Conservation (phyloP, 2,329 filamentous ascomycete genomes). For the Gaeumannomyces sp. region DNA sequence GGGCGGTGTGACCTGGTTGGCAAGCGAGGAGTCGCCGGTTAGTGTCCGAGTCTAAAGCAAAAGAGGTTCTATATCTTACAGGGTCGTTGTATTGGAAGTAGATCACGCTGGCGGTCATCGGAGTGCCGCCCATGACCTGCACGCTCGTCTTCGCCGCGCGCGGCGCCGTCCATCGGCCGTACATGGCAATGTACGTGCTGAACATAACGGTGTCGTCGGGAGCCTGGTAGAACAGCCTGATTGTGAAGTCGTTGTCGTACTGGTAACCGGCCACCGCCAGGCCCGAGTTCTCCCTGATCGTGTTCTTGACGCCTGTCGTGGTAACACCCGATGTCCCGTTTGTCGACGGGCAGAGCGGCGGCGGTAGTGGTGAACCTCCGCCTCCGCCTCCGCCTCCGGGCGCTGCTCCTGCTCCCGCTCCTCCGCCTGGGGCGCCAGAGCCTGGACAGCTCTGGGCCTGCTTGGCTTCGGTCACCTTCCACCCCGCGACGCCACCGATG, state of each 20-base stretch:
- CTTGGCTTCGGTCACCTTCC: slow-evolving; percentile 10
- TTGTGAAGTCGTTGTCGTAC: slow-evolving; percentile 9
- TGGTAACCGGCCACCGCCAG: slow-evolving; percentile 12
- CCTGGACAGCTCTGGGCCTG: background rate
- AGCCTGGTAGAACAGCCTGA: slow-evolving; percentile 12
- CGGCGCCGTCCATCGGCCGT: background rate
- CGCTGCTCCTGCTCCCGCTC: too few species aligned
- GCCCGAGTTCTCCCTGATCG: slow-evolving; percentile 12
- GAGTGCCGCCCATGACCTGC: background rate
- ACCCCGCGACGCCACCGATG: slow-evolving; percentile 11
- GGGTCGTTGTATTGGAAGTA: background rate
- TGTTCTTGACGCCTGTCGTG: background rate
- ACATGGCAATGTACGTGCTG: slow-evolving; percentile 10
- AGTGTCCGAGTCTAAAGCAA: too few species aligned
- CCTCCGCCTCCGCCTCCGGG: background rate
- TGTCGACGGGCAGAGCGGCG: too few species aligned
- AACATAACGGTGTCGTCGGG: slow-evolving; percentile 9
- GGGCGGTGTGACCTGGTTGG: background rate
- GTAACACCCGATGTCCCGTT: too few species aligned
- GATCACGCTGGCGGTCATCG: background rate
- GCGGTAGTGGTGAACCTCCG: background rate
- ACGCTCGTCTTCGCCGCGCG: background rate
- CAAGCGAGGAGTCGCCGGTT: too few species aligned
- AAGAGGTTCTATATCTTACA: too few species aligned
- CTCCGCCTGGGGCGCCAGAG: background rate